Evolutionary conservation across 352 stramenopile genomes (phyloP).

Genomic region (Pythium grandisporangium): DNA sequence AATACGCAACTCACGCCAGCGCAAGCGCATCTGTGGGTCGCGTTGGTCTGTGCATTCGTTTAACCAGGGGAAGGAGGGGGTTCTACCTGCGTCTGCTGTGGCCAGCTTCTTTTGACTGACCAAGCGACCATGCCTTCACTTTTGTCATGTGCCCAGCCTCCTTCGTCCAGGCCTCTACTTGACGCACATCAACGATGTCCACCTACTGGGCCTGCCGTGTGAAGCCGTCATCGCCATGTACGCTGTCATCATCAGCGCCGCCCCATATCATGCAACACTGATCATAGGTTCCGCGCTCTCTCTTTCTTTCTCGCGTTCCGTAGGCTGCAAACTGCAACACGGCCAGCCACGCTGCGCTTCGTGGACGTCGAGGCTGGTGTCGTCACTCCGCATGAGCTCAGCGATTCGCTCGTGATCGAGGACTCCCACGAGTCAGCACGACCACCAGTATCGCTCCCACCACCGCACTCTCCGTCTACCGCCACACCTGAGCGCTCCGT

Average conservation of each 20-base stretch:
- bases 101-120: neutral
- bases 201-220: conserved; percentile 50
- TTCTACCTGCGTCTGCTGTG: too few relatives aligned
- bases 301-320: neutral
- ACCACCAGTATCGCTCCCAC: conserved; percentile 7
- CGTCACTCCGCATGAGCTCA: conserved; percentile 63
- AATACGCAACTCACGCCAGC: conserved; percentile 45
- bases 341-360: conserved; percentile 56
- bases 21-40: conserved; percentile 48
- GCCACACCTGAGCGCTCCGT: too few relatives aligned
- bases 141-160: conserved; percentile 13
- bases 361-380: conserved; percentile 72
- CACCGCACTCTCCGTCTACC: neutral
- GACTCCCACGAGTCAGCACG: too few relatives aligned
- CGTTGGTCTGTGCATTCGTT: neutral
- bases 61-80: too few relatives aligned
- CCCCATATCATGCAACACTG: neutral
- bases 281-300: neutral
- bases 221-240: conserved; percentile 60
- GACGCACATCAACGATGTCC: conserved; percentile 72
- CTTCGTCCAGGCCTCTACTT: conserved; percentile 67
- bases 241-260: neutral
- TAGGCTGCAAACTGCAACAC: conserved; percentile 42
- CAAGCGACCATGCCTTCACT: too few relatives aligned
- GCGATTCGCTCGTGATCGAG: conserved; percentile 49